phyloP scores from a whole-genome alignment of 208 protist species.

The Trypanosoma rangeli region DNA sequence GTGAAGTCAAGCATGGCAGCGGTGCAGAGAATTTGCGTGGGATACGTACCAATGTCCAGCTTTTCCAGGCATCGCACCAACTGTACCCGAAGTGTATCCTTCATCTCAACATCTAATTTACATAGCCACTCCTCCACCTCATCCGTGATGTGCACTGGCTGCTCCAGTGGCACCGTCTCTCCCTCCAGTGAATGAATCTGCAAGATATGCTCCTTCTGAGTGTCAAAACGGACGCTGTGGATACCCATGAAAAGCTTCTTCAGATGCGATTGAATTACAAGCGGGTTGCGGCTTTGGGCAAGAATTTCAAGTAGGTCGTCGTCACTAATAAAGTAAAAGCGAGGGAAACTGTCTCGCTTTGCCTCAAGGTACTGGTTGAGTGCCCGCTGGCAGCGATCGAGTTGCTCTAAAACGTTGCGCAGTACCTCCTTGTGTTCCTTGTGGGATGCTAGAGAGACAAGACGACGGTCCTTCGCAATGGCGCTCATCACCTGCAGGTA shows the following conservation, averaged over 20 bases:
- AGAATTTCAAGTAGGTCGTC: constrained; percentile 98
- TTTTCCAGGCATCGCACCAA: constrained; percentile 83
- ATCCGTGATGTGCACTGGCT: constrained; percentile 91
- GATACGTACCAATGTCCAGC: constrained; percentile 87
- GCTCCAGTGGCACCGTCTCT: constrained; percentile 92
- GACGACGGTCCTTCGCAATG: constrained; percentile 77
- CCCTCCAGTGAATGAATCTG: constrained; percentile 92
- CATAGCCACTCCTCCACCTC: constrained; percentile 96
- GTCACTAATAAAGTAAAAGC: constrained; percentile 99
- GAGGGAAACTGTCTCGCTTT: constrained; percentile 96
- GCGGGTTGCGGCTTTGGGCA: constrained; percentile 94
- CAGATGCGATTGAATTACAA: constrained; percentile 97
- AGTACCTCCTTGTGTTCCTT: constrained; percentile 84
- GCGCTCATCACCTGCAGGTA: constrained; percentile 94
- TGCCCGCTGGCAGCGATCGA: constrained; percentile 97
- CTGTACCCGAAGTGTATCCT: constrained; percentile 87
- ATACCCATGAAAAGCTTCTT: constrained; percentile 99
- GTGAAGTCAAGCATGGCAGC: constrained; percentile 95
- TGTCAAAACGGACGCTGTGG: constrained; percentile 93
- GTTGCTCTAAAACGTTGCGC: constrained; percentile 92
- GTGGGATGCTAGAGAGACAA: constrained; percentile 86
- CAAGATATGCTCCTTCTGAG: constrained; percentile 85
- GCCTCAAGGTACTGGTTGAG: constrained; percentile 98
- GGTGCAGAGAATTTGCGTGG: constrained; percentile 95
- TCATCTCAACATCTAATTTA: constrained; percentile 92